Base-by-base conservation (phyloP, 805 yeast genomes). In the Barnettozyma botsteinii region DNA sequence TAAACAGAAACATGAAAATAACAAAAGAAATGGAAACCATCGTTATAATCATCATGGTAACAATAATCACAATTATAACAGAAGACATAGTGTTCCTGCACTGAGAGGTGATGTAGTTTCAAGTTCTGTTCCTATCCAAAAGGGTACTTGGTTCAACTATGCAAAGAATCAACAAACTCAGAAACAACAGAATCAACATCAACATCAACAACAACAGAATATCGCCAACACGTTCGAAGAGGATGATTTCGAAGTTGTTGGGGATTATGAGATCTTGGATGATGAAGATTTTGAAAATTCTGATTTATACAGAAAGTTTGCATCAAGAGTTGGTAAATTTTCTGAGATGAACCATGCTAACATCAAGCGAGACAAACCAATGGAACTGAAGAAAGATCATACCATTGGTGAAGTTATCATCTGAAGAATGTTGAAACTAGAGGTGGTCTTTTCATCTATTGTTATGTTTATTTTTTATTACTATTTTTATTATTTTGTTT, bases 101-200 rank as follows among this genome's bases (percentile, higher is more conserved):
- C 21, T 29, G 20, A 43, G 42, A 35, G 41, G 38, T 18, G 56
- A 50, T n/a, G 22, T 37, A 22, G 38, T 47, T 1, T 62, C 69
- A 0, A 51, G 56, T 5, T 66, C 71, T 7, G 69, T 62, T 8
- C 70, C 71, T 5, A 52, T 59, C 7, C 49, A 55, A 33, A 57
- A 57, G 35, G 51, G 55, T 9, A 56, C 58, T 36, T 62, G 67
- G 66, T 58, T 59, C 31, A 38, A 41, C 2, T 48, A 47, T 33
- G 33, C 15, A 11, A 29, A 28, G 11, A 24, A 33, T 10, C 13
- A 11, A 8, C 28, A 25, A n/a, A n/a, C n/a, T 25, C 28, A 25
- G 13, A 7, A 12, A 13, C 28, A 25, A 25, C 28, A 25, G n/a
- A 8, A 8, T 7, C 28, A 7, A 25, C n/a, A 25, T 10, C 28